Evolutionary conservation across 768 basidiomycete species (phyloP).

Genomic region (Floccularia luteovirens): DNA sequence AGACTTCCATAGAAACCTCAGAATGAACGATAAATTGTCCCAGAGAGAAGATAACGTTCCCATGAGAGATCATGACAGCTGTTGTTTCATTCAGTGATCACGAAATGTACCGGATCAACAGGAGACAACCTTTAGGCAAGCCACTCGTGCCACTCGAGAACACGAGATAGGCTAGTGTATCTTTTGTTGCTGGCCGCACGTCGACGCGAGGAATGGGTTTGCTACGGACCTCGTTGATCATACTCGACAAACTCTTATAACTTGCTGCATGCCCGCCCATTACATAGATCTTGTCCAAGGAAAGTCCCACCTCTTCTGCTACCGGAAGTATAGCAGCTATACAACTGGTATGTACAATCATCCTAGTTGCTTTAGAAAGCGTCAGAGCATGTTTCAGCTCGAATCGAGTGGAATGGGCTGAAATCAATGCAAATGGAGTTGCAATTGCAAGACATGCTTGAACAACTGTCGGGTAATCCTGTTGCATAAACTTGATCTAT

Average conservation of each 20-base stretch:
- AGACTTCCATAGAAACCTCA: constrained; percentile 21
- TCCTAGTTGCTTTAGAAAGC: constrained; percentile 22
- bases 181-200: constrained; percentile 34
- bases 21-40: constrained; percentile 25
- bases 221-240: constrained; percentile 30
- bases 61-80: constrained; percentile 72
- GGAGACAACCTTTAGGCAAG: constrained; percentile 53
- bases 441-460: constrained; percentile 22
- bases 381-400: constrained; percentile 26
- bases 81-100: neutral
- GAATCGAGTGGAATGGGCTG: constrained; percentile 27
- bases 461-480: constrained; percentile 28
- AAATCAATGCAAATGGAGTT: constrained; percentile 25
- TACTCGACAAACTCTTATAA: constrained; percentile 31
- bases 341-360: constrained; percentile 25
- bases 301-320: constrained; percentile 23
- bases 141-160: no score
- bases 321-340: constrained; percentile 20
- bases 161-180: constrained; percentile 61
- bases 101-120: neutral
- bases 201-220: constrained; percentile 30
- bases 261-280: constrained; percentile 34
- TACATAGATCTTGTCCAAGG: constrained; percentile 39
- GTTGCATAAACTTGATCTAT: neutral
- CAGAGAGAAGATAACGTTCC: constrained; percentile 44